A percentile compares a stretch with the other conserved stretches of the same genome.
Conservation (phyloP, 306 rosid genomes). For the Cicer judaicum region DNA sequence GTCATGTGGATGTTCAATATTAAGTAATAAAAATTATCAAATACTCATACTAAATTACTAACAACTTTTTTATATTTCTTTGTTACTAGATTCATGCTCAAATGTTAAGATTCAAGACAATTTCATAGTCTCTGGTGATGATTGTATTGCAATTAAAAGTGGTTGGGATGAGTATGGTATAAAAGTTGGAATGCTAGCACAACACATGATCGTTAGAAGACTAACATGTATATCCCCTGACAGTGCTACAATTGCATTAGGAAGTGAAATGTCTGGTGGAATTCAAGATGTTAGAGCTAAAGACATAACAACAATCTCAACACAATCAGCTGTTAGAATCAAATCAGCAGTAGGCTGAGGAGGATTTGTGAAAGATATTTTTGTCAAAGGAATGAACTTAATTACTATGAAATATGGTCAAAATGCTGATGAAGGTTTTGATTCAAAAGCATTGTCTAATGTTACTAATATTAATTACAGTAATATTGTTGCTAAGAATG, state of each 20-base stretch:
- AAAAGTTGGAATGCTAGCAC: not conserved
- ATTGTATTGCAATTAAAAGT: constrained; percentile 2
- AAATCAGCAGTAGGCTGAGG: constrained; percentile 73
- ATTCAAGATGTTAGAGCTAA: constrained; percentile 69
- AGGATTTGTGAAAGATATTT: constrained; percentile 64
- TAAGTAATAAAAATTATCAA: not conserved
- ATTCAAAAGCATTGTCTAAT: constrained; percentile 64
- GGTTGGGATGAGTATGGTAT: constrained; percentile 8
- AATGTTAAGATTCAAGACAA: constrained; percentile 61
- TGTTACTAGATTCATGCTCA: constrained; percentile 63
- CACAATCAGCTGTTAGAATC: constrained; percentile 68
- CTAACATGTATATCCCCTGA: constrained; percentile 28
- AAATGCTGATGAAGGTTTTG: constrained; percentile 55
- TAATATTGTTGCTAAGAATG: constrained; percentile 59
- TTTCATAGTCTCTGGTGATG: constrained; percentile 50
- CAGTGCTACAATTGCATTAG: constrained; percentile 73
- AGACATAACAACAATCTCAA: constrained; percentile 58
- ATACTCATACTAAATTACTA: not conserved
- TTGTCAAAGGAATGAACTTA: constrained; percentile 50
- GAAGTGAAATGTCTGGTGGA: constrained; percentile 91
- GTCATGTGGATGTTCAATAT: too few relatives aligned
- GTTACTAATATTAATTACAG: too few relatives aligned
- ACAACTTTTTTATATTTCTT: not conserved
- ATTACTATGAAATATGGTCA: constrained; percentile 38
- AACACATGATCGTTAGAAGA: not conserved